These are phyloP conservation scores for Capronia americana DNA, from an alignment of 2,329 filamentous ascomycete species.

Conservation along the genomic window DNA sequence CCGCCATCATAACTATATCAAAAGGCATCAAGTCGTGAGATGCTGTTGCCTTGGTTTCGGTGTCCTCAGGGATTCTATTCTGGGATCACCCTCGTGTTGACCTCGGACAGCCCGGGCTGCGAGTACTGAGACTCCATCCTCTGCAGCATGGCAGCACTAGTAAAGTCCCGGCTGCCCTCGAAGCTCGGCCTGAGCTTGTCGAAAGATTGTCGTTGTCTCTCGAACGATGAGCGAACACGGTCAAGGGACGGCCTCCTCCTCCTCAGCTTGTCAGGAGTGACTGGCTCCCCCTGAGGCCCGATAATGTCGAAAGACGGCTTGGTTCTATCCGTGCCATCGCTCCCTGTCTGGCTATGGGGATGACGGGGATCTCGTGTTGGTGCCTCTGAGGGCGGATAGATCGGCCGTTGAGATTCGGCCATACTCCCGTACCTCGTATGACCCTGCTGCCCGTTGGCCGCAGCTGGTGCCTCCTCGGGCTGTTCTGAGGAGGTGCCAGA, in stretches of 20 bases:
- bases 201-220: constrained; percentile 84
- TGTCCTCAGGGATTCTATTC: constrained; percentile 28
- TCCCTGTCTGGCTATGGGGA: constrained; percentile 83
- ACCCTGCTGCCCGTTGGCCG: constrained; percentile 46
- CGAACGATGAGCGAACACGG: constrained; percentile 80
- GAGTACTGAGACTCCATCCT: constrained; percentile 79
- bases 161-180: constrained; percentile 88
- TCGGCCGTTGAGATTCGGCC: constrained; percentile 87
- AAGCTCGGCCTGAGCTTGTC: constrained; percentile 83
- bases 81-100: constrained; percentile 31
- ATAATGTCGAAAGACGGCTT: constrained; percentile 37
- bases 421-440: constrained; percentile 57
- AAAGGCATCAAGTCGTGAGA: constrained; percentile 31
- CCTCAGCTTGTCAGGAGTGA: constrained; percentile 56
- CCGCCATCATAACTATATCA: constrained; percentile 22
- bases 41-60: constrained; percentile 3
- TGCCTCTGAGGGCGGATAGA: constrained; percentile 89
- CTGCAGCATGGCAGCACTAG: constrained; percentile 82
- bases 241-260: constrained; percentile 66
- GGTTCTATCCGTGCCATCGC: constrained; percentile 92
- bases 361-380: constrained; percentile 81
- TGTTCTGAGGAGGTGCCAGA: constrained; percentile 66
- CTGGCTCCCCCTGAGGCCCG: constrained; percentile 61
- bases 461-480: constrained; percentile 51
- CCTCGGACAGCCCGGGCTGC: constrained; percentile 36